phyloP scores from a whole-genome alignment of 129 eudicot species.

The Solidago caesia region DNA sequence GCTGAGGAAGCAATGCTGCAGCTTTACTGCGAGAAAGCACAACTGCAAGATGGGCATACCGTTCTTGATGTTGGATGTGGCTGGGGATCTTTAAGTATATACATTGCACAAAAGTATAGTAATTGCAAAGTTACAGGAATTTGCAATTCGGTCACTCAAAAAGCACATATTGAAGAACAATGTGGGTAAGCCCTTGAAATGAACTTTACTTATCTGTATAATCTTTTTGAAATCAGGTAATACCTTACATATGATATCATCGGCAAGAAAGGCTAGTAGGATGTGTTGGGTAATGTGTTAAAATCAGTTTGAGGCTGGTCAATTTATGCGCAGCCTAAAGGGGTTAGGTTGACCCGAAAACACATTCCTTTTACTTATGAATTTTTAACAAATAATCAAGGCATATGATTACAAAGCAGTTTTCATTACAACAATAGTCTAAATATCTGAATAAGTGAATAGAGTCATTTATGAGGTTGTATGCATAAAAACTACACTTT shows the following conservation, averaged over 20 bases:
- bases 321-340: too few relatives aligned
- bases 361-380: neutral
- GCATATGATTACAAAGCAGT: too few relatives aligned
- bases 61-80: conserved; percentile 99
- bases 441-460: too few relatives aligned
- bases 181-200: conserved; percentile 48
- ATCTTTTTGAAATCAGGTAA: neutral
- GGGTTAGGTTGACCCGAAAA: neutral
- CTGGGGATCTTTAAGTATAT: conserved; percentile 86
- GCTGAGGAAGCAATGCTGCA: conserved; percentile 94
- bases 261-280: too few relatives aligned
- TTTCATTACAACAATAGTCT: too few relatives aligned
- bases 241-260: too few relatives aligned
- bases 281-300: too few relatives aligned
- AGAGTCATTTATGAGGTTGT: too few relatives aligned
- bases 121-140: conserved; percentile 83
- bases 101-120: conserved; percentile 71
- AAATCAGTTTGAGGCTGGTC: too few relatives aligned
- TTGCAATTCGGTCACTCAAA: conserved; percentile 93
- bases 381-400: too few relatives aligned
- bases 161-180: conserved; percentile 76
- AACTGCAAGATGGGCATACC: conserved; percentile 80
- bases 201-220: neutral
- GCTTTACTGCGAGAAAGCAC: conserved; percentile 76
- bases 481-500: too few relatives aligned